Evolutionary conservation across 164 flowering plant genomes (phyloP), one percentile per base, ranked within the genome.

Genomic region (Umbellularia californica): DNA sequence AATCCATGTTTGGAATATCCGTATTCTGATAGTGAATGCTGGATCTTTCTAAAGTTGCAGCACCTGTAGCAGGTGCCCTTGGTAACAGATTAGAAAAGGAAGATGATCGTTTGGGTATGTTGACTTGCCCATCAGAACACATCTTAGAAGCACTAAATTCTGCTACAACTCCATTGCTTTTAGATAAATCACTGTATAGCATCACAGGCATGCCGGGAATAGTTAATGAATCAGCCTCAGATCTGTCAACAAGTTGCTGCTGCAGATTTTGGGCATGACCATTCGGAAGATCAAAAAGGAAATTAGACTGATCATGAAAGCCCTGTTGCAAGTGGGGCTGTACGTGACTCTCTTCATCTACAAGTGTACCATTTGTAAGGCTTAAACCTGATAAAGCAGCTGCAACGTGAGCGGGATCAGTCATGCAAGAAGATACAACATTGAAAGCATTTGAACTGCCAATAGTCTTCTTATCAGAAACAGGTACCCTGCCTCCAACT

Each of bases 371-470:
- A 58, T 79, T 80, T 55, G 91, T 82, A 41, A 90, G 76, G 74
- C 73, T 85, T 75, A 90, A 73, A 27, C 86, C 79, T 69, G 91
- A 84, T 50, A 90, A 79, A 35, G 84, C 66, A 78, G 86, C 81
- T 23, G 85, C 85, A 81, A 89, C 78, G 65, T 86, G 88, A 82
- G 81, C 77, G 70, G 70, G 70, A 25, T 83, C 88, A 67, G 70
- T 77, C 65, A 76, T 72, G 50, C 76, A 75, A 55, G 86, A 79
- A 74, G 90, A 78, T 50, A 76, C 68, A 73, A 82, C 82, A 84
- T 81, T 82, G 58, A 76, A 85, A 70, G 79, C 72, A 77, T 70
- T 82, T 60, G 81, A 66, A 51, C 82, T 81, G 76, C 73, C 72
- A 66, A 73, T 62, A 66, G 77, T 79, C 74, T 81, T 86, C 76